Evolutionary conservation across 1,284 basidiomycete species (phyloP).

Genomic region (Termitomyces sp.): DNA sequence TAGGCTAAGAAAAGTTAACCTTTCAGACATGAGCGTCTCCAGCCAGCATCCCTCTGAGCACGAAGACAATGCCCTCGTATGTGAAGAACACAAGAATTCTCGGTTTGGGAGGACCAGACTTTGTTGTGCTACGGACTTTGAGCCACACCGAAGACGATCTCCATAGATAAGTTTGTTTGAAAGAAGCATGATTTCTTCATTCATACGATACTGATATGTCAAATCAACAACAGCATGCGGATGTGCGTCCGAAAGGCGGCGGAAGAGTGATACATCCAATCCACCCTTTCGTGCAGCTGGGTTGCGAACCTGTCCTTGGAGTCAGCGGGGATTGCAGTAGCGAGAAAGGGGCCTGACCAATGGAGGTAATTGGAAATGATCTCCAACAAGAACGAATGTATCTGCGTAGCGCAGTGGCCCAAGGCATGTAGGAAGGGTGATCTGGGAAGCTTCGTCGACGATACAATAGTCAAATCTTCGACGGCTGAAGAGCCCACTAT

Average conservation of each 20-base stretch:
- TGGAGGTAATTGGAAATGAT: conserved; percentile 95
- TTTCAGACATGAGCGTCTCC: conserved; percentile 57
- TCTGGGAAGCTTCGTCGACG: conserved; percentile 97
- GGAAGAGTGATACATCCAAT: conserved; percentile 87
- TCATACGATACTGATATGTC: conserved; percentile 93
- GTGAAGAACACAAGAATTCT: conserved; percentile 37
- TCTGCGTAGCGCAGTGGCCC: conserved; percentile 90
- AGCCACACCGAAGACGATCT: conserved; percentile 77
- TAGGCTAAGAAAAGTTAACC: conserved; percentile 34
- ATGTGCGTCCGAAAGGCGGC: conserved; percentile 81
- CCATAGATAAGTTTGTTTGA: conserved; percentile 90
- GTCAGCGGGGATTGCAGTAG: neutral
- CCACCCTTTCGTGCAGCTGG: conserved; percentile 77
- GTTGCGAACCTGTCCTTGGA: conserved; percentile 65
- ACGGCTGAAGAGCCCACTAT: conserved; percentile 78
- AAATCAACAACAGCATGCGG: conserved; percentile 81
- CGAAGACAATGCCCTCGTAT: conserved; percentile 27
- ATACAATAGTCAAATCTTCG: conserved; percentile 96
- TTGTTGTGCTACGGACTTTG: conserved; percentile 60
- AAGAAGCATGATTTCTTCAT: conserved; percentile 90
- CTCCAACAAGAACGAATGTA: conserved; percentile 92
- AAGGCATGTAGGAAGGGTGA: conserved; percentile 92
- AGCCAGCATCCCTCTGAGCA: conserved; percentile 63
- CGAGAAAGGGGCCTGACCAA: conserved; percentile 47
- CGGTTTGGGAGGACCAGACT: conserved; percentile 50